These are phyloP conservation scores for Pseudocercospora crystallina DNA, from an alignment of 2,329 filamentous ascomycete species.

Conservation along the genomic window DNA sequence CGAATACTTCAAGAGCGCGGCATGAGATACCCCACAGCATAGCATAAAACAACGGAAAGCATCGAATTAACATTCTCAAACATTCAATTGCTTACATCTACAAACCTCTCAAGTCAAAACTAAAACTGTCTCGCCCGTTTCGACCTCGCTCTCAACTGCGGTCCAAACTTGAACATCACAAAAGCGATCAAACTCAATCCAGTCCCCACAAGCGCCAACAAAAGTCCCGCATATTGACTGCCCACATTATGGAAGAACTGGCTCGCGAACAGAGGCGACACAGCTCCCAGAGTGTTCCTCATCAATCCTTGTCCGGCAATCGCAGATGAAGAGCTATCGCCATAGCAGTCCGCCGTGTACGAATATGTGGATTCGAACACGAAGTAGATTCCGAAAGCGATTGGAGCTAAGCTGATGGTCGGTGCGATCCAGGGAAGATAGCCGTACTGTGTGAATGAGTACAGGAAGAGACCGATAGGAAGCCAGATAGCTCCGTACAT, in stretches of 20 bases:
- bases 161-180: conserved; percentile 29
- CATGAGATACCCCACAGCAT: neutral
- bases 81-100: conserved; percentile 8
- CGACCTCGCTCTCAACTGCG: conserved; percentile 18
- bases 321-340: conserved; percentile 44
- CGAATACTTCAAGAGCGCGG: no score
- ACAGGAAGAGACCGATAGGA: conserved; percentile 53
- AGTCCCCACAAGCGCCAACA: conserved; percentile 50
- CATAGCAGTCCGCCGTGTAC: conserved; percentile 56
- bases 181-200: conserved; percentile 45
- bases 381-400: conserved; percentile 56
- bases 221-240: conserved; percentile 53
- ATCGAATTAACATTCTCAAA: conserved; percentile 18
- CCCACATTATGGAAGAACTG: conserved; percentile 56
- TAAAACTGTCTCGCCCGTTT: conserved; percentile 23
- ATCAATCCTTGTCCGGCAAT: conserved; percentile 55
- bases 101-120: conserved; percentile 25
- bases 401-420: conserved; percentile 50
- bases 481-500: conserved; percentile 50
- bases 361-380: conserved; percentile 49
- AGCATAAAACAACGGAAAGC: neutral
- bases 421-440: conserved; percentile 52
- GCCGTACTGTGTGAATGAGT: conserved; percentile 55
- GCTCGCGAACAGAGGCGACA: conserved; percentile 53
- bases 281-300: conserved; percentile 54